Percentiles rank a stretch among this genome's conserved stretches.
Conservation (phyloP, 2,329 filamentous ascomycete species). For the Aureobasidium zeae region DNA sequence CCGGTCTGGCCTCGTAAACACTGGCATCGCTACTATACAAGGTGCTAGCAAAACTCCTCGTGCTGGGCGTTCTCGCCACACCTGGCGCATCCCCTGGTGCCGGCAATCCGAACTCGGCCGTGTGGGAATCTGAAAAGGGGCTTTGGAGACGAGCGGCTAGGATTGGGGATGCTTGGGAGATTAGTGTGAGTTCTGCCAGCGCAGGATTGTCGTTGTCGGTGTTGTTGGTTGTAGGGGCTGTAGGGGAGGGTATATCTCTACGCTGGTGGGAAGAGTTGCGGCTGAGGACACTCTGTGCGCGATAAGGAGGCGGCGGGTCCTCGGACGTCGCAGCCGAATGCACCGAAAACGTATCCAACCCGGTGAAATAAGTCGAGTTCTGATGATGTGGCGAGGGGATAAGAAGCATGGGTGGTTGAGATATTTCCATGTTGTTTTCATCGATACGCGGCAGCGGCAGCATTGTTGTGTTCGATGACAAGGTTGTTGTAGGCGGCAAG, state of each 20-base stretch:
- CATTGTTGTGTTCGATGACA: not conserved
- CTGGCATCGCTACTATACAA: constrained; percentile 15
- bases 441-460: constrained; percentile 1
- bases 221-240: too few relatives aligned
- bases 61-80: not conserved
- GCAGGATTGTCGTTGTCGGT: not conserved
- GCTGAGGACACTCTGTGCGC: constrained; percentile 9
- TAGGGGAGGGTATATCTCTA: too few relatives aligned
- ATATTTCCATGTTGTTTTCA: not conserved
- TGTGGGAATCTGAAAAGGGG: constrained; percentile 9
- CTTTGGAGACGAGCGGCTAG: not conserved
- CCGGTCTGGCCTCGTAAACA: constrained; percentile 13
- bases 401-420: constrained; percentile 1
- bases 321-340: constrained; percentile 7
- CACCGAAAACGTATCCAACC: constrained; percentile 11
- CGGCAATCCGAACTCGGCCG: too few relatives aligned
- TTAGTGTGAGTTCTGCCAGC: not conserved
- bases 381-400: constrained; percentile 8
- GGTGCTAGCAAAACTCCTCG: constrained; percentile 9
- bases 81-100: too few relatives aligned
- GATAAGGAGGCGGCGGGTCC: constrained; percentile 15
- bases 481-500: not conserved
- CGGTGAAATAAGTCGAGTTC: constrained; percentile 16
- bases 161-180: not conserved
- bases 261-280: not conserved